A percentile compares a stretch with the other conserved stretches of the same genome.
Evolutionary conservation across 345 rosid genomes (phyloP).

Genomic region (Gossypium anomalum): DNA sequence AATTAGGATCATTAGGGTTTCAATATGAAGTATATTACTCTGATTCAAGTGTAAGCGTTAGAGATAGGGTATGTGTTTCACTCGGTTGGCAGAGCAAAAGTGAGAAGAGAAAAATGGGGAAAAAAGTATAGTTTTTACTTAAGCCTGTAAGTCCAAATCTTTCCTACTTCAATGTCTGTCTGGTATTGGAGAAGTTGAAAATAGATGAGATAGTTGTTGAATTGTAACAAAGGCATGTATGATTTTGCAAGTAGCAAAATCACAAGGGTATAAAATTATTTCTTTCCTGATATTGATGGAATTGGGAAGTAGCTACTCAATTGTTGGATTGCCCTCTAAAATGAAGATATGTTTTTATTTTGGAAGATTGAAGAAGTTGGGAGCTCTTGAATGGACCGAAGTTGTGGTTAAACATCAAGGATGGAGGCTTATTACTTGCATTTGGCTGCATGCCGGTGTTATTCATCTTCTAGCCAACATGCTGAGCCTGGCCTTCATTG

Average conservation of each 20-base stretch:
- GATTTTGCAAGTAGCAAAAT: not conserved
- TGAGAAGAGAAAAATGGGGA: no score
- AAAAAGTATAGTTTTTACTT: no score
- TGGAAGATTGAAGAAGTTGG: conserved; percentile 75
- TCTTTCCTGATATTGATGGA: not conserved
- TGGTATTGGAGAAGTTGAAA: not conserved
- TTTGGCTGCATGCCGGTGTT: conserved; percentile 94
- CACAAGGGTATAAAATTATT: not conserved
- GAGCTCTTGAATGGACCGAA: conserved; percentile 61
- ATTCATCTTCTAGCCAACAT: conserved; percentile 76
- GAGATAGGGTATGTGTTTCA: no score
- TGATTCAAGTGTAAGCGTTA: no score
- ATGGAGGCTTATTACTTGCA: conserved; percentile 39
- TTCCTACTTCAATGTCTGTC: not conserved
- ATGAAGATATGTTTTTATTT: conserved; percentile 1
- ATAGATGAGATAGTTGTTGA: not conserved
- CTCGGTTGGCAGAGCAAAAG: no score
- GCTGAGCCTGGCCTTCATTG: conserved; percentile 78
- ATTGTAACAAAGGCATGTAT: not conserved
- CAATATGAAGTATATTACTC: not conserved
- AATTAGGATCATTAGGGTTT: not conserved
- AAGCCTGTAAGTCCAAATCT: not conserved
- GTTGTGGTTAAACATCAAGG: conserved; percentile 40
- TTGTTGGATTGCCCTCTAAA: not conserved
- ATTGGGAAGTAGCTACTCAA: not conserved